Evolutionary conservation across 495 filamentous ascomycete species (phyloP), one percentile per base, ranked within the genome.

Genomic region (Aspergillus bridgeri): DNA sequence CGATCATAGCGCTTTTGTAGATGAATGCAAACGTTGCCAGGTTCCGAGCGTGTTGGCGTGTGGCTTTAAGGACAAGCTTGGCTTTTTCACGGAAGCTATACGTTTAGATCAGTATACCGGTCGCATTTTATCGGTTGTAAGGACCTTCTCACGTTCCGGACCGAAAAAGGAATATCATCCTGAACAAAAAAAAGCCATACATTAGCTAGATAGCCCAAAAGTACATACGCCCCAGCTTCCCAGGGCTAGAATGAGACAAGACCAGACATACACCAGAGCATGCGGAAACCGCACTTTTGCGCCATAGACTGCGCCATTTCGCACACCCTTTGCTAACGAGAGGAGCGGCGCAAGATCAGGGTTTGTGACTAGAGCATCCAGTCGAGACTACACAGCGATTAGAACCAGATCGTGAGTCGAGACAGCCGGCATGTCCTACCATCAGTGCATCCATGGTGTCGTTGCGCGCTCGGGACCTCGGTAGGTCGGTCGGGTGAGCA

Each of bases 281-380:
- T 98, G 94, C 64, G 94, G 94, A 79, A 98, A 97, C 61, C 94
- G 92, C 71, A 99, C 90, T 83, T 98, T 99, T 63, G 92, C 86
- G 24, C 94, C 94, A 76, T 98, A 99, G 57, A 97, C 90, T 60
- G 91, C 85, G 71, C 94, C 94, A 87, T 98, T 99, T 72, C 94
- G 92, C 49, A 92, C 85, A 59, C 82, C 90, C 78, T 99, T 99
- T 65, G 93, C 57, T 61, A 99, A 78, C 23, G 89, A 80, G 24
- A 99, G 83, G 52, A 91, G 65, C 63, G 91, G 90, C 56, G 90
- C 88, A 72, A 96, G 87, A 59, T 83, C 76, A 3, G 93, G 91
- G 70, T 98, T 84, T 42, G 93, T 86, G 57, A 96, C 74, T 48
- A 93, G 77, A 53, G 79, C 75, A 70, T 95, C 87, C 58, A 87